Conservation (phyloP, 805 yeast genomes). For the Metschnikowia colocasiae region DNA sequence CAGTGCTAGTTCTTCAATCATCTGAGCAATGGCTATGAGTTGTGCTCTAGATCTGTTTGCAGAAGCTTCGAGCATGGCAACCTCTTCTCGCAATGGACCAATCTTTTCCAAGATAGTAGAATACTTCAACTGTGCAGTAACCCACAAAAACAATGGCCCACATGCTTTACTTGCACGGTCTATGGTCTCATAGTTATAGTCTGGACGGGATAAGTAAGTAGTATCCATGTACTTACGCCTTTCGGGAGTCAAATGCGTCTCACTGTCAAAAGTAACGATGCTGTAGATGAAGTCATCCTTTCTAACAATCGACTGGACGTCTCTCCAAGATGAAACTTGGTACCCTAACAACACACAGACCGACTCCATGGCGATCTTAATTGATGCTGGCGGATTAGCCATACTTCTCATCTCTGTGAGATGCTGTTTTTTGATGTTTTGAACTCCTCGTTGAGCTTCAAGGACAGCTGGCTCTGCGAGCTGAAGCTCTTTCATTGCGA, state of each 20-base stretch:
- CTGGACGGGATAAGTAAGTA: constrained; percentile 57
- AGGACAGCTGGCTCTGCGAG: constrained; percentile 78
- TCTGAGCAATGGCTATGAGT: constrained; percentile 69
- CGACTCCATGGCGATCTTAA: constrained; percentile 80
- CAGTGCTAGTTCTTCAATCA: constrained; percentile 70
- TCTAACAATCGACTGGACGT: constrained; percentile 75
- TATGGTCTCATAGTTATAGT: constrained; percentile 68
- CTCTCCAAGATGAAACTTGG: constrained; percentile 66
- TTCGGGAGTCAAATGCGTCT: constrained; percentile 49
- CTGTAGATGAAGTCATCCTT: constrained; percentile 83
- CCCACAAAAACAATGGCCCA: constrained; percentile 90
- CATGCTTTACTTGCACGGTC: constrained; percentile 92
- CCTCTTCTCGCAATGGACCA: constrained; percentile 71
- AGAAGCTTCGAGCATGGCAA: constrained; percentile 53
- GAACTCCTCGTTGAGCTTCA: constrained; percentile 87
- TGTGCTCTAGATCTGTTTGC: constrained; percentile 63
- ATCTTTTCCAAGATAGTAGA: constrained; percentile 65
- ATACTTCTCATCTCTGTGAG: constrained; percentile 84
- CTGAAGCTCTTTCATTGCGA: constrained; percentile 62
- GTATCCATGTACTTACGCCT: constrained; percentile 55
- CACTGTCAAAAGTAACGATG: constrained; percentile 72
- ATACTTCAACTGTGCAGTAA: constrained; percentile 80
- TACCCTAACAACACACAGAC: constrained; percentile 83
- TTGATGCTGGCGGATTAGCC: constrained; percentile 87
- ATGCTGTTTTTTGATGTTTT: constrained; percentile 88